Base-by-base conservation (phyloP, 2,329 filamentous ascomycete genomes). In the Pseudocercospora macadamiae region DNA sequence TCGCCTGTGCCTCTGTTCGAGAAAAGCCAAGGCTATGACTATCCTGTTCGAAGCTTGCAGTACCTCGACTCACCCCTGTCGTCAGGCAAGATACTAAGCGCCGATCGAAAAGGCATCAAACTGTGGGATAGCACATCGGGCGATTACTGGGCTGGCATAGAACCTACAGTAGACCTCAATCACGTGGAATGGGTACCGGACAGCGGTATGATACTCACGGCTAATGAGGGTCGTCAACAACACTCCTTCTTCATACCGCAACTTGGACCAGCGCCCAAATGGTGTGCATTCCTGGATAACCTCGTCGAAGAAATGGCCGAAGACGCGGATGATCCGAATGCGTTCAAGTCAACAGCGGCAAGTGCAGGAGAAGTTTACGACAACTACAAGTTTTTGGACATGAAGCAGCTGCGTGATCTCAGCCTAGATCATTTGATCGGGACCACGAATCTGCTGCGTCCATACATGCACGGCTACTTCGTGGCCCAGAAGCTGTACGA, bases 381-480 rank as follows among this genome's bases (percentile, higher is more conserved):
- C 77, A 97, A 99, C 77, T 97, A 93, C 85, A 99, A 97, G 77
- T 99, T 99, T 84, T 81, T 99, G 71, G 96, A 93, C 1, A 76
- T 91, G 61, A 86, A 90, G 42, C 93, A 99, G 74, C 82, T 99
- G 54, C 89, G 90, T 68, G 86, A 88, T 32, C 84, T 99, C 65
- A 96, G 91, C 73, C 76, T 99, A 70, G 88, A 90, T 54, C 93
- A 97, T 73, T 82, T 99, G 48, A 84, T 99, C 57, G 93, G 93
- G 65, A 93, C 91, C 68, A 96, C 92, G 25, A 95, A 90, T 70
- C 79, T 97, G 18, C 80, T 99, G 37, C 85, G 93, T 44, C 95
- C 95, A 42, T 99, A 99, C 73, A 99, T 99, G 96, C 95, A 99
- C 74, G 96, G 95, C 68, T 97, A 95, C 82, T 99, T 99, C 77